These are phyloP conservation scores for Candida argentea DNA, from an alignment of 805 yeast species.

Conservation along the genomic window DNA sequence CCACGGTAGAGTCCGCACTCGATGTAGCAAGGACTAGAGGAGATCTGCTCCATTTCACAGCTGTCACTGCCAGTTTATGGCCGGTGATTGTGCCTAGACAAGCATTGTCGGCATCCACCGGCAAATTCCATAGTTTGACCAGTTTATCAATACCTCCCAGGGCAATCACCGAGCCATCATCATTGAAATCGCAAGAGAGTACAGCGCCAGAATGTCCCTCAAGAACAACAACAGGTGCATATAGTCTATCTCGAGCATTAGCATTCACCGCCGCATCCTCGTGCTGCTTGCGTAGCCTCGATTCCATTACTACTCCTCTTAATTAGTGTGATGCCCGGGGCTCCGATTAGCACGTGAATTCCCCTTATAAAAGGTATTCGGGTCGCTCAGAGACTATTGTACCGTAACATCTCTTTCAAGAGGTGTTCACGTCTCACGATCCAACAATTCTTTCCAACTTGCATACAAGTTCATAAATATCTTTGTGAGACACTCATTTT, in stretches of 20 bases:
- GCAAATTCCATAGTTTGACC: constrained; percentile 38
- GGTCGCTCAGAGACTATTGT: too few species aligned
- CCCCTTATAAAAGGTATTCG: too few species aligned
- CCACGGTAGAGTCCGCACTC: constrained; percentile 54
- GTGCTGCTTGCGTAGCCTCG: background rate
- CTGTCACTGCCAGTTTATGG: constrained; percentile 58
- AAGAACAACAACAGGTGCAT: constrained; percentile 24
- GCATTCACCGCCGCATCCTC: constrained; percentile 1
- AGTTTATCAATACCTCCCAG: constrained; percentile 53
- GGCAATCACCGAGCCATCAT: constrained; percentile 42
- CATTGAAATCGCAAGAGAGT: constrained; percentile 40
- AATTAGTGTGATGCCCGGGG: too few species aligned
- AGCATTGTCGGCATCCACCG: constrained; percentile 13
- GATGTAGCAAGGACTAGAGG: constrained; percentile 36
- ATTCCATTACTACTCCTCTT: too few species aligned
- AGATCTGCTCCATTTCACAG: constrained; percentile 43
- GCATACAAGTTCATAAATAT: too few species aligned
- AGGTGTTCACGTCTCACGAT: too few species aligned
- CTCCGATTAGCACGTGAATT: too few species aligned
- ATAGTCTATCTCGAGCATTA: too few species aligned
- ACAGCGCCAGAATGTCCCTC: constrained; percentile 49
- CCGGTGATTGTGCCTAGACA: constrained; percentile 41
- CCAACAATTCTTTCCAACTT: background rate
- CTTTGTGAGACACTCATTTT: too few species aligned
- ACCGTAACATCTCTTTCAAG: too few species aligned